phyloP scores from a whole-genome alignment of 257 asterid genomes.

The Cinchona pubescens region DNA sequence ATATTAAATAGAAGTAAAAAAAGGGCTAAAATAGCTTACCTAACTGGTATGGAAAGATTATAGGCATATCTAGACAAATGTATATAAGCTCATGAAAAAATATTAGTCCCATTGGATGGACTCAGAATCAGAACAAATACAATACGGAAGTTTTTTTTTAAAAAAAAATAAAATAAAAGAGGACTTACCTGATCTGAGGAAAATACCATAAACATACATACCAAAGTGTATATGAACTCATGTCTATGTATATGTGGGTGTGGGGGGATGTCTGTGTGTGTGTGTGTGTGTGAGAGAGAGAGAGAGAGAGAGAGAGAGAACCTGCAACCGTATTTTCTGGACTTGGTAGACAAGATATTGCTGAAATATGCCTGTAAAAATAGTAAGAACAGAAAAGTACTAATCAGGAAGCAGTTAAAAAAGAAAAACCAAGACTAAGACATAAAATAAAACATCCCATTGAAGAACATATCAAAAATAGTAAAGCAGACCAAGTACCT shows the following conservation, averaged over 20 bases:
- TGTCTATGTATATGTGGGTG: too few species aligned
- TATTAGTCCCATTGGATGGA: background rate
- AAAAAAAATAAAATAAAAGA: too few species aligned
- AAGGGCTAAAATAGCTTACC: background rate
- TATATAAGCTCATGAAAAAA: background rate
- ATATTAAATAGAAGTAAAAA: background rate
- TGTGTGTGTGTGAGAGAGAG: background rate
- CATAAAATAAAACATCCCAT: background rate
- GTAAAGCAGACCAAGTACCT: slow-evolving; percentile 39
- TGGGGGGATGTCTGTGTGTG: background rate
- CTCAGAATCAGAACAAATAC: too few species aligned
- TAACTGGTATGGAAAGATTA: background rate
- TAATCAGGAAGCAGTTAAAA: background rate
- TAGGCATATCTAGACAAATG: background rate
- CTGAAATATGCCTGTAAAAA: slow-evolving; percentile 71
- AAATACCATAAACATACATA: background rate
- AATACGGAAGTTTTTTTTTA: too few species aligned
- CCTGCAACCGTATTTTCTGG: slow-evolving; percentile 90
- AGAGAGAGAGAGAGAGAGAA: slow-evolving; percentile 25
- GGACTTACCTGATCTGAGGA: background rate
- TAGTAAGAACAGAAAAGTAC: background rate
- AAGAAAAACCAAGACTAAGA: background rate
- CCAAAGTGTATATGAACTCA: background rate
- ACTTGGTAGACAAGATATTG: slow-evolving; percentile 95
- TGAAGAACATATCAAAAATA: slow-evolving; percentile 6